phyloP scores from a whole-genome alignment of 169 alveolate species.

The Plasmodium cynomolgi region DNA sequence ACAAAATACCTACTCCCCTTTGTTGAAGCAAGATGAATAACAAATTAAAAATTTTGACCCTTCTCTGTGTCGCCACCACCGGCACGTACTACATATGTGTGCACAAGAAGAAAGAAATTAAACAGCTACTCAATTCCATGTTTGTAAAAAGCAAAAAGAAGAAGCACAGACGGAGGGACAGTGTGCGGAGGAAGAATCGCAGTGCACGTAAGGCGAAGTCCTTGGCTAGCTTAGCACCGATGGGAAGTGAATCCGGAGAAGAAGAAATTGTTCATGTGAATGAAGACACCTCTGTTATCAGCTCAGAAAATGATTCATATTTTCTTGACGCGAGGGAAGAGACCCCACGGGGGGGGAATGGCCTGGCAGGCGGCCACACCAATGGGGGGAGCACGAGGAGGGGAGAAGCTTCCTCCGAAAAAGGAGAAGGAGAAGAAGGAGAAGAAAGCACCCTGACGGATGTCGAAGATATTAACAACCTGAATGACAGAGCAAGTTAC shows the following conservation, averaged over 20 bases:
- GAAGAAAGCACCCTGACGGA: constrained; percentile 28
- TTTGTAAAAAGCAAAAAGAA: constrained; percentile 19
- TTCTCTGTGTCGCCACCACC: constrained; percentile 28
- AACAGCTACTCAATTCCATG: background rate
- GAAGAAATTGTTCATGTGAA: background rate
- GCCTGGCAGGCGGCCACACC: background rate
- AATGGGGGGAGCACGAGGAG: background rate
- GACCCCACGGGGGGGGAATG: background rate
- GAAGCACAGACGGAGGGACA: background rate
- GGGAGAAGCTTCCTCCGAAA: background rate
- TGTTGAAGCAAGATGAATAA: background rate
- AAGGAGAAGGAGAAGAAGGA: background rate
- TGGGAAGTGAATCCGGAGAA: background rate
- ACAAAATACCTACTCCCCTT: background rate
- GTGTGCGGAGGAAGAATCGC: background rate
- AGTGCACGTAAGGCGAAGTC: background rate
- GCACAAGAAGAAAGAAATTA: constrained; percentile 25
- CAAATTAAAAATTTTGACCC: constrained; percentile 13
- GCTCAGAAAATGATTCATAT: constrained; percentile 8
- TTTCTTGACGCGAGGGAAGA: background rate
- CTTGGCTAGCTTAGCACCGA: background rate
- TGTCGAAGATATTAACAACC: constrained; percentile 60
- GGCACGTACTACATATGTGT: constrained; percentile 41
- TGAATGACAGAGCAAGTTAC: constrained; percentile 19
- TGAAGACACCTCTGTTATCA: background rate